phyloP scores from a whole-genome alignment of 805 yeast genomes.

The Candida argentea region DNA sequence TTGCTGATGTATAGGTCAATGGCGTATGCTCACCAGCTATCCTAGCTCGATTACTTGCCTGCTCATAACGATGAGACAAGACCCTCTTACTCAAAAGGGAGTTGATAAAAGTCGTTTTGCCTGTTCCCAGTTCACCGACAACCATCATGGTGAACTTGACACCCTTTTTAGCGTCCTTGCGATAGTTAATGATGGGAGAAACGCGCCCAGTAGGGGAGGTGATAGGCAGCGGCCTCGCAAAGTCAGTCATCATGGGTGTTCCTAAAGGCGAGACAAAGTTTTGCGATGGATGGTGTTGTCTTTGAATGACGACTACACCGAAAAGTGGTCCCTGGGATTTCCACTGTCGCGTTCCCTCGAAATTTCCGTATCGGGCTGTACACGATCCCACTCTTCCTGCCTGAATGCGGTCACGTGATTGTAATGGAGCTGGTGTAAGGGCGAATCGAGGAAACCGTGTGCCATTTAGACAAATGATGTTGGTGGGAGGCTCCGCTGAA shows the following conservation, averaged over 20 bases:
- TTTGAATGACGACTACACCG: too few species aligned
- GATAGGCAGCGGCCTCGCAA: slow-evolving; percentile 10
- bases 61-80: slow-evolving; percentile 48
- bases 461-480: too few species aligned
- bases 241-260: slow-evolving; percentile 1
- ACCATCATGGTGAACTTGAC: slow-evolving; percentile 65
- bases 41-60: slow-evolving; percentile 11
- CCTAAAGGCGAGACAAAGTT: background rate
- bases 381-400: too few species aligned
- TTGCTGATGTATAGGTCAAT: slow-evolving; percentile 46
- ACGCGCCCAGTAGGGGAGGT: slow-evolving; percentile 17
- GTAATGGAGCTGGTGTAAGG: too few species aligned
- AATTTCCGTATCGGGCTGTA: too few species aligned
- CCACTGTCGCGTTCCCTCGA: too few species aligned
- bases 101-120: slow-evolving; percentile 69
- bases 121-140: slow-evolving; percentile 67
- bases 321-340: too few species aligned
- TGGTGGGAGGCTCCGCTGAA: too few species aligned
- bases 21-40: slow-evolving; percentile 33
- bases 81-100: slow-evolving; percentile 54
- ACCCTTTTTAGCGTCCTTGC: slow-evolving; percentile 64
- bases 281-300: background rate
- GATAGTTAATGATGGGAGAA: slow-evolving; percentile 40
- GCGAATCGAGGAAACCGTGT: too few species aligned
- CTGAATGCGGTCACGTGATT: too few species aligned